Conservation (phyloP, 2,329 filamentous ascomycete genomes). For the Hirsutella rhossiliensis region DNA sequence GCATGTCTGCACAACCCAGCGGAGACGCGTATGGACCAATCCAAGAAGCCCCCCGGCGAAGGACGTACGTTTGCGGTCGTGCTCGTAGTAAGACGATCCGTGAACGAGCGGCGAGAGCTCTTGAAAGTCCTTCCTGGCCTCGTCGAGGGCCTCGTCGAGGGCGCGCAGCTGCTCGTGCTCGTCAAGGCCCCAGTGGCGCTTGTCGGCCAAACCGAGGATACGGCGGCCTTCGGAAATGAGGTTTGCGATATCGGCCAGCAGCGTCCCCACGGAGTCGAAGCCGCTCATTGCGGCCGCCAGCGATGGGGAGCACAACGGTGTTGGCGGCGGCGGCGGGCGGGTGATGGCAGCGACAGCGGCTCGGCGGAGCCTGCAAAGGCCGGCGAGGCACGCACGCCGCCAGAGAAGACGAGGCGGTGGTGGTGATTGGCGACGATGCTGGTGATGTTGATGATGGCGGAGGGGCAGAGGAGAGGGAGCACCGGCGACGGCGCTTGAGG, state of each 20-base stretch:
- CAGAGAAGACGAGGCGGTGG: not conserved
- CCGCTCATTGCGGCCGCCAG: slow-evolving; percentile 19
- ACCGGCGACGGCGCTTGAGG: slow-evolving; percentile 1
- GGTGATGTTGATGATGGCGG: not conserved
- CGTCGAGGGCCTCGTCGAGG: slow-evolving; percentile 42
- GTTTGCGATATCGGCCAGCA: slow-evolving; percentile 46
- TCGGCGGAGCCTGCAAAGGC: too few species aligned
- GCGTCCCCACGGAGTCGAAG: slow-evolving; percentile 42
- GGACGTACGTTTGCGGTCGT: slow-evolving; percentile 39
- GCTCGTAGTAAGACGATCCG: slow-evolving; percentile 45
- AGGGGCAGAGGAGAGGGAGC: not conserved
- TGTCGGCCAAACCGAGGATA: slow-evolving; percentile 43
- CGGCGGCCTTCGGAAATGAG: slow-evolving; percentile 39
- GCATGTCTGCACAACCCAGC: not conserved
- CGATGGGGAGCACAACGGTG: not conserved
- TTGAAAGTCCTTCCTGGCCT: slow-evolving; percentile 49
- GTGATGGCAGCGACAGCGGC: not conserved
- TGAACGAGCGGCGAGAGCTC: slow-evolving; percentile 42
- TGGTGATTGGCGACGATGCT: not conserved
- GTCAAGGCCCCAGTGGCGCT: slow-evolving; percentile 44
- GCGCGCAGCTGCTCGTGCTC: slow-evolving; percentile 47
- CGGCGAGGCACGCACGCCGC: not conserved
- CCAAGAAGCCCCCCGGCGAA: not conserved
- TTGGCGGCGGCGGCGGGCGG: not conserved
- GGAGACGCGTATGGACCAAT: not conserved